Evolutionary conservation across 2,329 filamentous ascomycete genomes (phyloP), one percentile per base, ranked within the genome.

Genomic region (Balansia obtecta): DNA sequence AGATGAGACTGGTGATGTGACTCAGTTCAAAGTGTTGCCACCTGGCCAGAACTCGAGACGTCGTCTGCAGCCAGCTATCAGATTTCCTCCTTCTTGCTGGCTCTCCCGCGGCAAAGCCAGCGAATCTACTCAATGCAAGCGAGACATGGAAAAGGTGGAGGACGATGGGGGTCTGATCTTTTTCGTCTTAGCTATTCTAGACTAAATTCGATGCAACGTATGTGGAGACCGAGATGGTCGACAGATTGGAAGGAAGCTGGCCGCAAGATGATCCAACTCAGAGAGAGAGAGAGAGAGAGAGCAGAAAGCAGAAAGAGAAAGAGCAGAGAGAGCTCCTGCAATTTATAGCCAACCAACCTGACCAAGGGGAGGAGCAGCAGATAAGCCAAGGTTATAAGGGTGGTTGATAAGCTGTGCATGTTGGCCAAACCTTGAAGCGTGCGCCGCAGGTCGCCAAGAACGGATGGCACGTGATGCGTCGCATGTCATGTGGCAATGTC

Each of bases 401-500:
- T 43, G 15, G 27, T 22, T 9, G 34, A 37, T 39, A 18, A 33
- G 45, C 38, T 38, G 45, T 47, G 45, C 38, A 46, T 39, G 47
- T 27, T 42, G 44, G 37, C 22, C 32, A n/a, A 37, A 18, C 16
- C 3, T 43, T 15, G 40, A 4, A 15, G 46, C 18, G 37, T 46
- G 41, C 46, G 50, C 50, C 50, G 49, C 50, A 49, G 8, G 27
- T 32, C 8, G 18, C 30, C 41, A 13, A 27, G 15, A 41, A 22
- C 1, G 5, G 3, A 22, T 20, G 27, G n/a, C 41, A 41, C 41
- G 49, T 50, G 49, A 50, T 42, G 18, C 40, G 20, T 34, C 20
- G 18, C 34, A 33, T 34, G 15, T 32, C 9, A 34, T 52, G 53
- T 54, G 53, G 53, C 53, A 48, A 48, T 53, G 45, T 27, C 22